A percentile compares a stretch with the other conserved stretches of the same genome.
These are phyloP conservation scores for Martensiomyces pterosporus DNA, from an alignment of 192 early-diverging fungal species.

Conservation along the genomic window DNA sequence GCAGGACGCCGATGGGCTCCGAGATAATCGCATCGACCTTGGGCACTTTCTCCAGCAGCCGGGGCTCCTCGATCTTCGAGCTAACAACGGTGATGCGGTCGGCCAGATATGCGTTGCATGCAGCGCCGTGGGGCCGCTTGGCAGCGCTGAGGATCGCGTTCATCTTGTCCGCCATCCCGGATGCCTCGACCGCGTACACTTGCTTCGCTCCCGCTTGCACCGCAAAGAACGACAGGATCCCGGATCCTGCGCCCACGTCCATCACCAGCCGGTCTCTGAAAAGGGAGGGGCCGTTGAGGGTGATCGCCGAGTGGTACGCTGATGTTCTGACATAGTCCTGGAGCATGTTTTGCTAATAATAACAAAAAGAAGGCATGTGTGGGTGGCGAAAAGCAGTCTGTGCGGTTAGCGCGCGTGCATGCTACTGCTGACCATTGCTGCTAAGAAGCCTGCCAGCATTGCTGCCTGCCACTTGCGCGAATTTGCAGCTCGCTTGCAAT, in stretches of 20 bases:
- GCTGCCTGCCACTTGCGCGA: not conserved
- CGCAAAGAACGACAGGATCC: slow-evolving; percentile 94
- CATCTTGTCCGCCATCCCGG: slow-evolving; percentile 91
- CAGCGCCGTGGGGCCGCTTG: slow-evolving; percentile 26
- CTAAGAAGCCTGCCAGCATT: not conserved
- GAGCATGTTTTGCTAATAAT: slow-evolving; percentile 91
- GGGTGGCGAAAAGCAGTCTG: too few species aligned
- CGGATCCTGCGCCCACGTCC: slow-evolving; percentile 94
- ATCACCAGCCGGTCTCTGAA: slow-evolving; percentile 82
- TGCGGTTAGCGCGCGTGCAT: too few species aligned
- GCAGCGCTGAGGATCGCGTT: slow-evolving; percentile 67
- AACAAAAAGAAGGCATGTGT: not conserved
- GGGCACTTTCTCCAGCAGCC: slow-evolving; percentile 54
- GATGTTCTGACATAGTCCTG: slow-evolving; percentile 94
- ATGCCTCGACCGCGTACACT: slow-evolving; percentile 96
- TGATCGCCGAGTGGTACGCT: slow-evolving; percentile 88
- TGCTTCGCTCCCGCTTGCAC: slow-evolving; percentile 89
- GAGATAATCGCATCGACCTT: slow-evolving; percentile 93
- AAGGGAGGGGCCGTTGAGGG: slow-evolving; percentile 66
- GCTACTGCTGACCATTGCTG: not conserved
- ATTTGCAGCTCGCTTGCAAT: not conserved
- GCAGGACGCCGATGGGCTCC: slow-evolving; percentile 95
- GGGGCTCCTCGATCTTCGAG: slow-evolving; percentile 87
- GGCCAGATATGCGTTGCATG: slow-evolving; percentile 73
- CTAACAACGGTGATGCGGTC: slow-evolving; percentile 74